phyloP scores from a whole-genome alignment of 768 basidiomycete species.

The Suillus hirtellus region DNA sequence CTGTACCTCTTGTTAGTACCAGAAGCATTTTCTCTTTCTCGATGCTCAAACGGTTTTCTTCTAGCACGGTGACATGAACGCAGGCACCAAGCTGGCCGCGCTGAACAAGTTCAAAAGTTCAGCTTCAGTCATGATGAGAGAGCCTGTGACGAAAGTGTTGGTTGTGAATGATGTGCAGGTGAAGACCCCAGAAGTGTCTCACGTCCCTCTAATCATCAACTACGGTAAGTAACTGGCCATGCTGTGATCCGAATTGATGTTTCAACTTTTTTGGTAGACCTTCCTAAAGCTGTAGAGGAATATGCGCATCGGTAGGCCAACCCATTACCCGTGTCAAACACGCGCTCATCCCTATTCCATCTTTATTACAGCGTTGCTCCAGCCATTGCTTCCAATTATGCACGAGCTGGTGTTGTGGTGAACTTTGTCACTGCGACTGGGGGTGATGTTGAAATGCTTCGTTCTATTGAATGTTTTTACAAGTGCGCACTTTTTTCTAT shows the following conservation, averaged over 20 bases:
- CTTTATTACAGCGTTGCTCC: constrained; percentile 65
- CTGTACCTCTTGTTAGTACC: constrained; percentile 79
- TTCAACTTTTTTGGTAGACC: constrained; percentile 47
- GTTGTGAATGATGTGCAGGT: constrained; percentile 94
- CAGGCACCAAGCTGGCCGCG: constrained; percentile 75
- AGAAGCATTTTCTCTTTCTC: constrained; percentile 5
- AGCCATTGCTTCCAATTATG: constrained; percentile 80
- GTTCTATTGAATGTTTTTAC: constrained; percentile 98
- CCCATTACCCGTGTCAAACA: neutral
- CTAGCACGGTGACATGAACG: constrained; percentile 93
- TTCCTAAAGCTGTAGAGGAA: constrained; percentile 95
- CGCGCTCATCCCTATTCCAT: constrained; percentile 18
- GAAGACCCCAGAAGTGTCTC: constrained; percentile 85
- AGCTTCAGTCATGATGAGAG: constrained; percentile 57
- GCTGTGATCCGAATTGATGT: neutral
- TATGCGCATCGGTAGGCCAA: constrained; percentile 83
- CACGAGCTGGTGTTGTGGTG: constrained; percentile 88
- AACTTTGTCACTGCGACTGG: constrained; percentile 98
- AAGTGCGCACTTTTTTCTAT: constrained; percentile 52
- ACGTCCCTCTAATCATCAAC: constrained; percentile 93
- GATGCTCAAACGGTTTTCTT: constrained; percentile 18
- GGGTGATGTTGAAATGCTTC: constrained; percentile 97
- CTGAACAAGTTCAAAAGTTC: constrained; percentile 80
- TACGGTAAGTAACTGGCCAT: constrained; percentile 57
- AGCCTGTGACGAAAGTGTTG: constrained; percentile 70